These are phyloP conservation scores for Emmonsiellopsis sp. DNA, from an alignment of 2,329 filamentous ascomycete species.

Conservation along the genomic window DNA sequence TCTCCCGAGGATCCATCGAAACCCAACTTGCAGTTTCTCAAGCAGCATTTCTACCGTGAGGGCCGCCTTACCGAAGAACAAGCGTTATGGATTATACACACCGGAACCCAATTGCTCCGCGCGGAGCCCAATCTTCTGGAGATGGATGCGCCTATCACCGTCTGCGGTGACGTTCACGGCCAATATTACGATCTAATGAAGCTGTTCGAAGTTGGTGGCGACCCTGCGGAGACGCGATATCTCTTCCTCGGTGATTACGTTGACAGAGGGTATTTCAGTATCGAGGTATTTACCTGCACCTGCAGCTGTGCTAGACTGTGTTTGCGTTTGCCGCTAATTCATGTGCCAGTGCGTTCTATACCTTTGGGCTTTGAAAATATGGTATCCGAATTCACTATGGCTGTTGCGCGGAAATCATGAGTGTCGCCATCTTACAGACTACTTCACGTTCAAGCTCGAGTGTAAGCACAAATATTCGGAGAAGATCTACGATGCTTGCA, in stretches of 20 bases:
- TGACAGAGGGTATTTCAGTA: conserved; percentile 96
- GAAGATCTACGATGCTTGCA: conserved; percentile 90
- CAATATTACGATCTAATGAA: conserved; percentile 99
- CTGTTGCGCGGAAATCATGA: conserved; percentile 96
- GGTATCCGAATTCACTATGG: conserved; percentile 97
- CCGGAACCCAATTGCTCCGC: conserved; percentile 77
- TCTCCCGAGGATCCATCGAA: conserved; percentile 76
- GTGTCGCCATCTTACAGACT: conserved; percentile 96
- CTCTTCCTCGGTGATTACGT: conserved; percentile 97
- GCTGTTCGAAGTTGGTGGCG: conserved; percentile 94
- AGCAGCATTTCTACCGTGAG: conserved; percentile 97
- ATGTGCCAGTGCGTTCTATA: conserved; percentile 71
- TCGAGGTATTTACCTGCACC: conserved; percentile 52
- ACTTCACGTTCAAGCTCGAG: conserved; percentile 99
- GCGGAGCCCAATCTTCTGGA: conserved; percentile 91
- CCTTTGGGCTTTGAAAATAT: conserved; percentile 96
- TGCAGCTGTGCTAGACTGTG: background rate
- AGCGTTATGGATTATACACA: conserved; percentile 86
- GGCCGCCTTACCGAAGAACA: conserved; percentile 95
- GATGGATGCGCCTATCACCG: conserved; percentile 98
- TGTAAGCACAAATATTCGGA: conserved; percentile 99
- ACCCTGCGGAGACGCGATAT: conserved; percentile 92
- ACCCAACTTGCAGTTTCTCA: conserved; percentile 87
- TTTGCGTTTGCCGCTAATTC: conserved; percentile 21
- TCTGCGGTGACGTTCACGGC: conserved; percentile 95